Percentiles rank a stretch among this genome's conserved stretches.
Evolutionary conservation across 2,329 filamentous ascomycete species (phyloP).

Genomic region (Talaromyces sp.): DNA sequence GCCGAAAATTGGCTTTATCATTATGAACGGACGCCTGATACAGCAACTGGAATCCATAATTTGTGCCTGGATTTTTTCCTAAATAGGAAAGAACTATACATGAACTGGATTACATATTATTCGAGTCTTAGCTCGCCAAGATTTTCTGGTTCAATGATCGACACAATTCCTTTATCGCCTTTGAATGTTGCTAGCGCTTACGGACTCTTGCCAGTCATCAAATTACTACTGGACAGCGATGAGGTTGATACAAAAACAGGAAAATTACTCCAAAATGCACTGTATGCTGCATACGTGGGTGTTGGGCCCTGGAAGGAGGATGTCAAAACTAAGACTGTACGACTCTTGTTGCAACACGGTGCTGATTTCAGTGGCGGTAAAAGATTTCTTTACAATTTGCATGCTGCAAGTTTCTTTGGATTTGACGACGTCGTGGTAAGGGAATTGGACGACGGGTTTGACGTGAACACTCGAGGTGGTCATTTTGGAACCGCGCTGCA

Average conservation of each 20-base stretch:
- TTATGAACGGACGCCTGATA: constrained; percentile 5
- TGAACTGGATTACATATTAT: constrained; percentile 1
- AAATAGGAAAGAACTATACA: neutral
- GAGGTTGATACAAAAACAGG: constrained; percentile 5
- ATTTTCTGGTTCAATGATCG: neutral
- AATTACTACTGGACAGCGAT: neutral
- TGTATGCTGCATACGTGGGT: neutral
- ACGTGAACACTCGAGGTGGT: constrained; percentile 6
- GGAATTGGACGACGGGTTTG: constrained; percentile 14
- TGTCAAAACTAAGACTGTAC: neutral
- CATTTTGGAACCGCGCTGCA: constrained; percentile 7
- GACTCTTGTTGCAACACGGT: constrained; percentile 2
- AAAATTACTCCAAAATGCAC: neutral
- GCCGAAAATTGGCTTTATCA: constrained; percentile 5
- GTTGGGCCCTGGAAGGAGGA: neutral
- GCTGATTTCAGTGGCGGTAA: constrained; percentile 3
- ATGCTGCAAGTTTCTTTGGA: constrained; percentile 14
- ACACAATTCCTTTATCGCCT: neutral
- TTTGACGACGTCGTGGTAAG: constrained; percentile 15
- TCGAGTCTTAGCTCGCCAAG: neutral
- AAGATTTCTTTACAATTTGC: constrained; percentile 8
- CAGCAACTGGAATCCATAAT: neutral
- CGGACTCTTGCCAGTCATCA: neutral
- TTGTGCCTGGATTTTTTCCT: constrained; percentile 6
- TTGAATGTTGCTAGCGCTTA: neutral